Base-by-base conservation (phyloP, 805 yeast genomes). In the Henningerozyma blattae region DNA sequence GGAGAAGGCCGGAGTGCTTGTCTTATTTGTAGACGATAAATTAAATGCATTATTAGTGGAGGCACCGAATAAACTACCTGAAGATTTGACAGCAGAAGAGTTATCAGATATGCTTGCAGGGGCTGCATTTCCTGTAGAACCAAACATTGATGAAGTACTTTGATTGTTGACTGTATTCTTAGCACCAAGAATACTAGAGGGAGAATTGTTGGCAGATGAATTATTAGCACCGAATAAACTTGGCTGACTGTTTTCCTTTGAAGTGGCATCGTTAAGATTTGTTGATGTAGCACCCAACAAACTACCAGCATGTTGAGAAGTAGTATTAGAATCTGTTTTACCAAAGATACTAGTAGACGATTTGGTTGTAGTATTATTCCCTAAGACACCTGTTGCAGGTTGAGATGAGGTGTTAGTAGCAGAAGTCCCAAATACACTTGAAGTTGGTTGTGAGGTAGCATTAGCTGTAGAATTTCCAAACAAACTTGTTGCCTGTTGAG, bases 311-410 rank as follows among this genome's bases (percentile, higher is more conserved):
- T 34, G 24, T n/a, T 17, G 15, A 20, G 28, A 13, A 13, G 29
- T 26, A 7, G 39, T 15, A 12, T 13, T 28, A 4, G 31, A 18
- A 25, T 18, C 17, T n/a, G 15, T 20, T 5, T 18, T 13, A 15
- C 39, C 31, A 28, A 34, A 30, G 15, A 29, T 32, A 31, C 37
- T 36, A 15, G 27, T 41, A 15, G 43, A 32, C 20, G 38, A 39
- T 16, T 28, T 28, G 16, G 42, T 31, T 28, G 31, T n/a, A 8
- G 12, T 26, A 12, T 12, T 28, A n/a, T 14, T 28, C 13, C 38
- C 42, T 27, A 46, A 30, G 8, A 34, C 33, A 19, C 42, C 44
- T 31, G 37, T 38, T 5, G 40, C 31, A 12, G 43, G 39, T 30
- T 31, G 30, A 13, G 17, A 17, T 4, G 28, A 14, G 18, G 30